Percentiles rank a stretch among this genome's conserved stretches.
These are phyloP conservation scores for Amylocarpus encephaloides DNA, from an alignment of 2,329 filamentous ascomycete genomes.

Conservation along the genomic window DNA sequence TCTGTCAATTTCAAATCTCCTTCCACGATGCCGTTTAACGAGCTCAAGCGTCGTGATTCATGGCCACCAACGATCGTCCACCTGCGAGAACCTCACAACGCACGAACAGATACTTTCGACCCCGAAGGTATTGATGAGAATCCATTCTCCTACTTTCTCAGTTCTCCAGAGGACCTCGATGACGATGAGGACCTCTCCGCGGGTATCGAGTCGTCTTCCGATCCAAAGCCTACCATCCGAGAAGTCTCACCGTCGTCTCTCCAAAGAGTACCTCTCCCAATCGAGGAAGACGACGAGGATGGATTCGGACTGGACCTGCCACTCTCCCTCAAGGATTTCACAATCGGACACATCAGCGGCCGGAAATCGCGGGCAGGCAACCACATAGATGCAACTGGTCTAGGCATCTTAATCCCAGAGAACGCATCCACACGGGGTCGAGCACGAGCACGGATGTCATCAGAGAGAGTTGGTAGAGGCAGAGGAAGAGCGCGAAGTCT, in stretches of 20 bases:
- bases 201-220: constrained; percentile 28
- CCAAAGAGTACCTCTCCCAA: constrained; percentile 16
- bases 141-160: constrained; percentile 32
- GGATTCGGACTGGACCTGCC: constrained; percentile 24
- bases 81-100: constrained; percentile 16
- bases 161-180: constrained; percentile 26
- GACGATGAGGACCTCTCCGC: constrained; percentile 29
- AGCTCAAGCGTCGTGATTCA: constrained; percentile 29
- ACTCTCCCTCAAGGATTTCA: constrained; percentile 27
- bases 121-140: constrained; percentile 28
- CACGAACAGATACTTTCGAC: constrained; percentile 10
- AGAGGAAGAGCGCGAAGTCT: constrained; percentile 25
- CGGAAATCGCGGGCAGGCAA: constrained; percentile 18
- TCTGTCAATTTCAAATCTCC: neutral
- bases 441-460: constrained; percentile 18
- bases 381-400: constrained; percentile 15
- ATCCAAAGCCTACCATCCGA: constrained; percentile 20
- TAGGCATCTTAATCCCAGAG: constrained; percentile 23
- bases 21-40: constrained; percentile 26
- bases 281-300: constrained; percentile 17
- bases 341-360: constrained; percentile 13
- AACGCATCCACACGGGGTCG: constrained; percentile 21
- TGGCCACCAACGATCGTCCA: constrained; percentile 32
- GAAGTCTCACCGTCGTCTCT: constrained; percentile 28
- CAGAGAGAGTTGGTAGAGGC: constrained; percentile 14